Evolutionary conservation across 768 basidiomycete species (phyloP).

Genomic region (Astraeus odoratus): DNA sequence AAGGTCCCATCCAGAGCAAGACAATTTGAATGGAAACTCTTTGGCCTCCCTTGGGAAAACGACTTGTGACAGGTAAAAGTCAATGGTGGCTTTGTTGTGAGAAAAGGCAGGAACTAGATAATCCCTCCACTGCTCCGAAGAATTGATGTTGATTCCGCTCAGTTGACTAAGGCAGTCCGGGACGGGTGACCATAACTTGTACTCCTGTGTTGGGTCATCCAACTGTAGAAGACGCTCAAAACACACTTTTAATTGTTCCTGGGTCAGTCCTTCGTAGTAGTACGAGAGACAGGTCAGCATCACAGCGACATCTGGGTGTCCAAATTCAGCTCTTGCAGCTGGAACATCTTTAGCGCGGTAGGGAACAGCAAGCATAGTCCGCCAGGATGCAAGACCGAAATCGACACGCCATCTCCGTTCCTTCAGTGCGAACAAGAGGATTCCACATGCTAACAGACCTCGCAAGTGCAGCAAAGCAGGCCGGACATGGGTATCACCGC

Average conservation of each 20-base stretch:
- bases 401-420: conserved; percentile 35
- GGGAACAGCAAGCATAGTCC: conserved; percentile 32
- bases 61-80: conserved; percentile 31
- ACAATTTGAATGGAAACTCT: conserved; percentile 29
- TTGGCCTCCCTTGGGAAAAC: conserved; percentile 35
- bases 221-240: conserved; percentile 24
- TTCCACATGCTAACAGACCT: conserved; percentile 27
- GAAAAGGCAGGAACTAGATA: conserved; percentile 23
- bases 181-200: conserved; percentile 19
- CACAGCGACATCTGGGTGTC: conserved; percentile 32
- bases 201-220: conserved; percentile 28
- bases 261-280: conserved; percentile 29
- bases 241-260: conserved; percentile 20
- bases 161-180: conserved; percentile 14
- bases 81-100: conserved; percentile 23
- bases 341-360: conserved; percentile 36
- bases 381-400: conserved; percentile 28
- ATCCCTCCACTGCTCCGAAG: conserved; percentile 17
- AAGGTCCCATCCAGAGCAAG: conserved; percentile 33
- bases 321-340: conserved; percentile 31
- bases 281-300: conserved; percentile 31
- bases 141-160: conserved; percentile 24
- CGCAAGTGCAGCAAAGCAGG: conserved; percentile 26
- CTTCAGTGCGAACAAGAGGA: conserved; percentile 23
- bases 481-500: conserved; percentile 12